Conservation (phyloP, 1,139 yeast genomes). For the Kodamaea fungicola region DNA sequence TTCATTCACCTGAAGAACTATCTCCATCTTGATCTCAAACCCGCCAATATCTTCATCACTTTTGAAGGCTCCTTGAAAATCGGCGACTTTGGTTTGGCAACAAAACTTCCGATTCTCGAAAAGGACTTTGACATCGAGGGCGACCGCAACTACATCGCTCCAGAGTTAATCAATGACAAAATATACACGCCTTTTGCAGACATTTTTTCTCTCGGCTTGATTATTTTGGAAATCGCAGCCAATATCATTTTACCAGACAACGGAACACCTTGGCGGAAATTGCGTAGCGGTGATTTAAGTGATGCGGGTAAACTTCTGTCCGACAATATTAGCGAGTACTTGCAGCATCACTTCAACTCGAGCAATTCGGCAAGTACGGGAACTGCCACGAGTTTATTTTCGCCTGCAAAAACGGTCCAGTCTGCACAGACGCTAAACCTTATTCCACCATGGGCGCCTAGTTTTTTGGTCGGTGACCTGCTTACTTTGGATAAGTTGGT, state of each 20-base stretch:
- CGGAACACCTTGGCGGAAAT: constrained; percentile 95
- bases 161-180: constrained; percentile 83
- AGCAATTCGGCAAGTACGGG: constrained; percentile 21
- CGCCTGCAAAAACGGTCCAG: constrained; percentile 3
- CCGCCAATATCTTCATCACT: constrained; percentile 90
- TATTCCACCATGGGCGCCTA: constrained; percentile 81
- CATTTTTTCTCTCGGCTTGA: constrained; percentile 85
- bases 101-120: constrained; percentile 52
- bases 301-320: constrained; percentile 88
- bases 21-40: constrained; percentile 85
- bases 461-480: constrained; percentile 65
- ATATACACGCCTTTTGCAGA: constrained; percentile 91
- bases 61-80: constrained; percentile 89
- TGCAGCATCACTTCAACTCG: constrained; percentile 38
- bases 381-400: constrained; percentile 3
- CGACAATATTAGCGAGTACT: constrained; percentile 46
- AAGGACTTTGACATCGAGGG: constrained; percentile 87
- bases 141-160: constrained; percentile 96
- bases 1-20: constrained; percentile 77
- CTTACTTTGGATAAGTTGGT: constrained; percentile 77
- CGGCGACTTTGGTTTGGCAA: constrained; percentile 72
- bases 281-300: constrained; percentile 90
- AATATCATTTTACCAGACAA: constrained; percentile 93
- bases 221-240: constrained; percentile 93
- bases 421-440: constrained; percentile 11